A percentile compares a stretch with the other conserved stretches of the same genome.
Conservation (phyloP, 495 filamentous ascomycete species). For the Annulohypoxylon bovei region DNA sequence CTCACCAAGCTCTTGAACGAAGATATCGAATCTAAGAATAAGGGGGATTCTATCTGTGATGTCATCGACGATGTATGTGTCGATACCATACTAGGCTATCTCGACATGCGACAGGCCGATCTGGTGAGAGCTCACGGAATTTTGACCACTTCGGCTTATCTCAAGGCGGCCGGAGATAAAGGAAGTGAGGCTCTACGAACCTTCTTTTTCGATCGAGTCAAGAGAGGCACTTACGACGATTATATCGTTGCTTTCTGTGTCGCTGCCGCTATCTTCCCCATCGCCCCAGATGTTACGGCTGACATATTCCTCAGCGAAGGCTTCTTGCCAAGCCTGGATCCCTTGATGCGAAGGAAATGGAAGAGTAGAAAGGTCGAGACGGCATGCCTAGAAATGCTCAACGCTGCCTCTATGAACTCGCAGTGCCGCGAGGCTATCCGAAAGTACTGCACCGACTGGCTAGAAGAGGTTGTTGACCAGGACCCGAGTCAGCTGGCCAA, state of each 20-base stretch:
- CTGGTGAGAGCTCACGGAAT: slow-evolving; percentile 77
- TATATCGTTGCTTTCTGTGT: slow-evolving; percentile 86
- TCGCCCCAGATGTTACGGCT: slow-evolving; percentile 74
- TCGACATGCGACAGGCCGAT: slow-evolving; percentile 78
- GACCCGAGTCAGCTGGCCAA: slow-evolving; percentile 70
- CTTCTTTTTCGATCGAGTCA: slow-evolving; percentile 67
- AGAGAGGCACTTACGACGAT: slow-evolving; percentile 64
- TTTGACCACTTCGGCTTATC: slow-evolving; percentile 78
- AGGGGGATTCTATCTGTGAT: slow-evolving; percentile 62
- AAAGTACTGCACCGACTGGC: slow-evolving; percentile 83
- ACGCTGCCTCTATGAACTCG: slow-evolving; percentile 85
- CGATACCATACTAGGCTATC: slow-evolving; percentile 78
- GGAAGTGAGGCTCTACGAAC: slow-evolving; percentile 72
- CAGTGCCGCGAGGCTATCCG: slow-evolving; percentile 80
- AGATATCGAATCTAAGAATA: slow-evolving; percentile 51
- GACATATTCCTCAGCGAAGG: slow-evolving; percentile 84
- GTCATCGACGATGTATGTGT: slow-evolving; percentile 81
- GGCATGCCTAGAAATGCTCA: slow-evolving; percentile 85
- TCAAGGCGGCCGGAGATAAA: slow-evolving; percentile 75
- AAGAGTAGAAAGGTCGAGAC: slow-evolving; percentile 83
- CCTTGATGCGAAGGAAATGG: slow-evolving; percentile 75
- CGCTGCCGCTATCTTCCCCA: slow-evolving; percentile 84
- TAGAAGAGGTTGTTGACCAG: slow-evolving; percentile 78
- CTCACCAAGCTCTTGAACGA: slow-evolving; percentile 63
- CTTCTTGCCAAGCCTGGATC: slow-evolving; percentile 75